Evolutionary conservation across 805 yeast species (phyloP), one percentile per base, ranked within the genome.

Genomic region (Schwanniomyces pseudopolymorphus): DNA sequence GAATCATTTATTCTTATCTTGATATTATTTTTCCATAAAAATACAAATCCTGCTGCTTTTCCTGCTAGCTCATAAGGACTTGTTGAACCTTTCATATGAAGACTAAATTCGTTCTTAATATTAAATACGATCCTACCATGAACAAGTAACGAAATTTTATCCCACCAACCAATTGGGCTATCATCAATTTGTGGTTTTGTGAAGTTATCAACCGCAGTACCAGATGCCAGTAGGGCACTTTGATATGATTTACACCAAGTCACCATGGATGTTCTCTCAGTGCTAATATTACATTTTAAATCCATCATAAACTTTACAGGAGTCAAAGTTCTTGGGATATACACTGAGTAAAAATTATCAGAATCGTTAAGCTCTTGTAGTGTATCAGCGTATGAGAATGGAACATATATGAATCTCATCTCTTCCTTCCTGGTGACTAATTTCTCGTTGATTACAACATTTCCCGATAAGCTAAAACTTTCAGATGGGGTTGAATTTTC

Each of bases 171-270:
- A 5, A 73, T 45, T 0, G 77, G 77, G 55, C 74, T 67, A 45
- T 72, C 75, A 46, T 73, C 78, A 19, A 72, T 63, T 21, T 61
- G 64, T 0, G 78, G 78, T 44, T 73, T 73, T n/a, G 76, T 71
- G 46, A 73, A 72, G 42, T 72, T 72, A 41, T 70, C 75, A 39
- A 73, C 63, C 0, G 77, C 73, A 39, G 60, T 45, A 47, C 60
- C 55, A 1, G 82, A 78, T 21, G 84, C 75, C 57, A 75, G 76
- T 28, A 82, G 65, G 3, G 83, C 85, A 0, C 88, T 81, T 51
- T 75, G 85, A 39, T 81, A 67, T 0, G 87, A 73, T 47, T 82
- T 79, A 41, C 87, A 79, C 88, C 88, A 84, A 13, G 83, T 75
- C 3, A 84, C 65, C 39, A 74, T 65, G 14, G 85, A 77, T 2